Evolutionary conservation across 768 basidiomycete genomes (phyloP), one percentile per base, ranked within the genome.

Genomic region (Amanita thiersii): DNA sequence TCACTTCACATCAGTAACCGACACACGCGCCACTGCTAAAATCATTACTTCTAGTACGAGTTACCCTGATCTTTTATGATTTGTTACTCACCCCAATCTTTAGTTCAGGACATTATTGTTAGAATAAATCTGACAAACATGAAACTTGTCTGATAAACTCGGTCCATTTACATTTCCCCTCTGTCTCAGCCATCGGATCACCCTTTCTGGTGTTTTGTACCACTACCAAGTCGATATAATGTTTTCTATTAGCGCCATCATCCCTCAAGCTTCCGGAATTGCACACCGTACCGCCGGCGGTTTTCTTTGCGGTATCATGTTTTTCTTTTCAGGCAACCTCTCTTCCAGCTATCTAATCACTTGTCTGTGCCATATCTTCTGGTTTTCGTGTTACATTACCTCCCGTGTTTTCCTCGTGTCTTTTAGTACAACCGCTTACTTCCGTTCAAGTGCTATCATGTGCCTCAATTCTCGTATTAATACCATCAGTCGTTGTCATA

Each of bases 1-100:
- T 40, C 86, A 89, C 58, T 67, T 80, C 43, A 89, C 86, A 7
- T 73, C 83, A 39, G 86, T 89, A 37, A 86, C 80, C n/a, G 85
- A 89, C 61, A 86, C 82, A 45, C 70, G 73, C 55, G 67, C 70
- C 49, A 89, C 86, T 26, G 68, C 72, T 28, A 79, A 72, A 11
- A 87, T 89, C 52, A 88, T 89, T 50, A 64, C 76, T 24, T 73
- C 72, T 46, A 85, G 86, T 86, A 51, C 44, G 76, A 43, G 44
- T 7, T 24, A 15, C 15, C 9, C 40, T 26, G 34, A 17, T 28
- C 10, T 15, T 31, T 3, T 30, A 44, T 38, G 28, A 28, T 37
- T 9, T 29, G 37, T 40, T 18, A 43, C 39, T 46, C 39, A 29
- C 37, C 28, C 37, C n/a, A 39, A 18, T 31, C 28, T 39, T 34